Evolutionary conservation across 306 rosid species (phyloP).

Genomic region (Casuarina glauca): DNA sequence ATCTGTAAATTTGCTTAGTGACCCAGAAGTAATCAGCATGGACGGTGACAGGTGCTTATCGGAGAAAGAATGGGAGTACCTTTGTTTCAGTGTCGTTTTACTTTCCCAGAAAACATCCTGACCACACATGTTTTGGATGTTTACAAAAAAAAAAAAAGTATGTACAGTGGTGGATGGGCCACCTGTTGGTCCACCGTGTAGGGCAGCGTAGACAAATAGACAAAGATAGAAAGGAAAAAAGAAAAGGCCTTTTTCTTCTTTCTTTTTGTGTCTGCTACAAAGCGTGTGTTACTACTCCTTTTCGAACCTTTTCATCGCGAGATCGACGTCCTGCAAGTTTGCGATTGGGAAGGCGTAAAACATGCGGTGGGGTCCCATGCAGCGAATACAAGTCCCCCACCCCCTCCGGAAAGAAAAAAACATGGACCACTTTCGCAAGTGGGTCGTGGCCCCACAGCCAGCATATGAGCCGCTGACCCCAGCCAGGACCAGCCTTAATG

Average conservation of each 20-base stretch:
- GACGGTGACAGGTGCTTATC: not conserved
- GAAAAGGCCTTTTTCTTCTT: too few relatives aligned
- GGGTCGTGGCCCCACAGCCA: constrained; percentile 10
- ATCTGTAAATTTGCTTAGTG: not conserved
- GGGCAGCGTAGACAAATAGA: too few relatives aligned
- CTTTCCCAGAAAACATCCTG: not conserved
- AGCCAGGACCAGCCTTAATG: not conserved
- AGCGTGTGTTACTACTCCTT: too few relatives aligned
- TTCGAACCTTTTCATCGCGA: too few relatives aligned
- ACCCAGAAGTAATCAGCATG: not conserved
- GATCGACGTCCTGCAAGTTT: too few relatives aligned
- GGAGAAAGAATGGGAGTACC: not conserved
- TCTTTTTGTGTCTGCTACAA: too few relatives aligned
- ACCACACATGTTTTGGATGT: too few relatives aligned
- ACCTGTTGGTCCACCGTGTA: too few relatives aligned
- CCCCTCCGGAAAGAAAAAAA: not conserved
- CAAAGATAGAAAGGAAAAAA: too few relatives aligned
- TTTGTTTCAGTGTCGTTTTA: not conserved
- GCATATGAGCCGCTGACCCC: not conserved
- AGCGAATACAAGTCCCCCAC: not conserved
- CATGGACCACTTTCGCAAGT: constrained; percentile 19
- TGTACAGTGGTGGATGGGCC: too few relatives aligned
- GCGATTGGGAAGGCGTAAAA: not conserved
- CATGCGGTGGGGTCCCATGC: not conserved
- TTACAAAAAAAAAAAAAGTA: too few relatives aligned